Evolutionary conservation across 2,329 filamentous ascomycete species (phyloP), one percentile per base, ranked within the genome.

Genomic region (Apiospora malaysiana): DNA sequence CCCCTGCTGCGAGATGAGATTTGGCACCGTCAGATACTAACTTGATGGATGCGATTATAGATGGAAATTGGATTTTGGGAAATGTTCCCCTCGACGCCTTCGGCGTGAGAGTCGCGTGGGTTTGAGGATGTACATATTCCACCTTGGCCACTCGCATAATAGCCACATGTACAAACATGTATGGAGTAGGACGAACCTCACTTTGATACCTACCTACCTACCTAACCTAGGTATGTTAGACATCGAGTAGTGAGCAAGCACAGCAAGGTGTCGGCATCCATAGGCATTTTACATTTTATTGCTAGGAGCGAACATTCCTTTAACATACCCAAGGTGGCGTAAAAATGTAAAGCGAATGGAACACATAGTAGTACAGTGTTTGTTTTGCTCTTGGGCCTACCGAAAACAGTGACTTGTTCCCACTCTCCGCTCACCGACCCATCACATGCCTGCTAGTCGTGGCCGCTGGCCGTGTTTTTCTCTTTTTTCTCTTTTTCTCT

Each of bases 61-160:
- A 86, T 87, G 84, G 85, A 87, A 72, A 86, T 86, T 76, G 85
- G 85, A 0, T 87, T 87, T 77, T 87, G 85, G 85, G 84, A 87
- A 72, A 87, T 87, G 85, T 87, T 83, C 72, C 85, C 85, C 18
- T 79, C 76, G 4, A 69, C 72, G 42, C 85, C 85, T 21, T 79
- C 76, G 4, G 70, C 72, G 45, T 76, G 27, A 69, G 23, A 23
- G 25, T 10, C 65, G 42, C 16, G 12, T 45, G 42, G 12, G 42
- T 3, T 45, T 45, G 42, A 45, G 4, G n/a, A n/a, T n/a, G 16
- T 47, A 40, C 46, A 59, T 40, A 51, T 9, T 1, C 21, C 18
- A n/a, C 45, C 45, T n/a, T 46, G 45, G 45, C 45, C 45, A 10
- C 18, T 21, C 18, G 56, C 56, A 63, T 63, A 27, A 40, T 63